Conservation (phyloP, 495 filamentous ascomycete species). For the Penicillium desertorum region DNA sequence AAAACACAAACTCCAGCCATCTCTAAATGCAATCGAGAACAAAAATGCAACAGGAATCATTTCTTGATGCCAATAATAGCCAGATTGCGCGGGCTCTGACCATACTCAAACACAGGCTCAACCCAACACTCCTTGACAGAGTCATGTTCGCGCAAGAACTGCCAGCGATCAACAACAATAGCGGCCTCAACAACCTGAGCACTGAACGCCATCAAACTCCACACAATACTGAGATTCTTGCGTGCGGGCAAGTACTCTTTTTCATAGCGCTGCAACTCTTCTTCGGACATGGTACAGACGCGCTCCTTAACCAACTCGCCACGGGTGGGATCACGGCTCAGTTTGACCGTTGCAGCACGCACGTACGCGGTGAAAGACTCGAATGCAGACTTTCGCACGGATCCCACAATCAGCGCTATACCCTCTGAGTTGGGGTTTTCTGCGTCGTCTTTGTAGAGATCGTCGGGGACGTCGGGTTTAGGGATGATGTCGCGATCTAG, state of each 20-base stretch:
- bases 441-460: slow-evolving; percentile 35
- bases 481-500: slow-evolving; percentile 74
- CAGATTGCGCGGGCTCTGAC: slow-evolving; percentile 81
- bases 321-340: slow-evolving; percentile 57
- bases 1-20: slow-evolving; percentile 14
- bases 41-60: slow-evolving; percentile 24
- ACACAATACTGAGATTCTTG: slow-evolving; percentile 80
- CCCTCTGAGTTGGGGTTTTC: slow-evolving; percentile 34
- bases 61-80: slow-evolving; percentile 88
- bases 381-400: slow-evolving; percentile 78
- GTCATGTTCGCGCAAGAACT: slow-evolving; percentile 77
- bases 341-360: slow-evolving; percentile 72
- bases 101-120: slow-evolving; percentile 88
- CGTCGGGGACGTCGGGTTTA: slow-evolving; percentile 45
- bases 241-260: slow-evolving; percentile 59
- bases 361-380: slow-evolving; percentile 74
- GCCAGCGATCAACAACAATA: slow-evolving; percentile 90
- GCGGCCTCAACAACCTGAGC: slow-evolving; percentile 82
- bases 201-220: slow-evolving; percentile 95
- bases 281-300: slow-evolving; percentile 65
- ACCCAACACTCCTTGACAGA: slow-evolving; percentile 76
- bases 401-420: slow-evolving; percentile 81
- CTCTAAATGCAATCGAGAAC: slow-evolving; percentile 7
- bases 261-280: slow-evolving; percentile 71
- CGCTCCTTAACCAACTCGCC: slow-evolving; percentile 57